phyloP scores from a whole-genome alignment of 805 yeast species.

The Soucietia sequanensis region DNA sequence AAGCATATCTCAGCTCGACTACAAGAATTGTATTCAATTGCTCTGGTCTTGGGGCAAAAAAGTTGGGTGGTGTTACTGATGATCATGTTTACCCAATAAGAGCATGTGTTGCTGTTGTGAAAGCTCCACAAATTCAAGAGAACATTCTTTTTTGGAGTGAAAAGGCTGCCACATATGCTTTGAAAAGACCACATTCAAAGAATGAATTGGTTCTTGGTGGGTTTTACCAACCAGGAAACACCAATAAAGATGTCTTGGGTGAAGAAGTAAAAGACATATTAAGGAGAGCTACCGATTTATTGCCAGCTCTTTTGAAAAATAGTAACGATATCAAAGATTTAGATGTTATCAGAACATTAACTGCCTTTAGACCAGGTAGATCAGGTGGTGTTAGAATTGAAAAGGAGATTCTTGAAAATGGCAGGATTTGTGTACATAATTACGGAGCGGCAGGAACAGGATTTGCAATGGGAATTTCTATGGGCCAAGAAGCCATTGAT shows the following conservation, averaged over 20 bases:
- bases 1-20: conserved; percentile 11
- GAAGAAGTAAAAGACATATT: conserved; percentile 18
- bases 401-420: conserved; percentile 5
- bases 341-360: conserved; percentile 18
- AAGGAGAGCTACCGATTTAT: conserved; percentile 12
- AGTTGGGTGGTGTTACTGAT: conserved; percentile 20
- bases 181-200: conserved; percentile 20
- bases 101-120: conserved; percentile 25
- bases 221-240: conserved; percentile 17
- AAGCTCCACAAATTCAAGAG: conserved; percentile 26
- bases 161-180: conserved; percentile 19
- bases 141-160: too few species aligned
- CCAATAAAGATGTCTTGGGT: conserved; percentile 14
- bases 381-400: conserved; percentile 24
- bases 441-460: conserved; percentile 29
- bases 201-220: conserved; percentile 17
- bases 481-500: too few species aligned
- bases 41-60: conserved; percentile 23
- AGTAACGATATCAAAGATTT: conserved; percentile 13
- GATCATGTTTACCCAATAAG: conserved; percentile 17
- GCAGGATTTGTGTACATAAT: conserved; percentile 14
- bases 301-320: conserved; percentile 14
- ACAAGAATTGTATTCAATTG: conserved; percentile 23
- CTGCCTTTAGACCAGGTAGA: conserved; percentile 24
- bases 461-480: too few species aligned